Conservation (phyloP, 495 filamentous ascomycete genomes). For the Aspergillus panamensis region DNA sequence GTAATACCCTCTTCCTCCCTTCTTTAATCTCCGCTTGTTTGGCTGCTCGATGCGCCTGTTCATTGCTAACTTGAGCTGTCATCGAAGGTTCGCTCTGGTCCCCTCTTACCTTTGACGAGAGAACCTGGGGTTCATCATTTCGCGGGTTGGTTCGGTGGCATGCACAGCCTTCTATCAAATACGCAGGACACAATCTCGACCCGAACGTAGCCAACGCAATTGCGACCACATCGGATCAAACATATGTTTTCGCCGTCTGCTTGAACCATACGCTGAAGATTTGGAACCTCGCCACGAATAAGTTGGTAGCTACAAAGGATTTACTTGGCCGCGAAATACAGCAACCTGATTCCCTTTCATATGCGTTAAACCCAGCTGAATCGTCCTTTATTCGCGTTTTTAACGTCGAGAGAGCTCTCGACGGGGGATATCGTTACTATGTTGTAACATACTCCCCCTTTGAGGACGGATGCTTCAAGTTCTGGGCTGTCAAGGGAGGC, state of each 20-base stretch:
- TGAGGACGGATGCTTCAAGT: conserved; percentile 87
- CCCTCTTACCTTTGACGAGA: conserved; percentile 74
- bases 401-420: conserved; percentile 48
- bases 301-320: conserved; percentile 67
- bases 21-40: neutral
- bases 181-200: conserved; percentile 64
- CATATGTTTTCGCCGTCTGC: conserved; percentile 77
- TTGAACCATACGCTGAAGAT: conserved; percentile 82
- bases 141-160: conserved; percentile 69
- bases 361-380: conserved; percentile 73
- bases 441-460: conserved; percentile 84
- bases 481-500: conserved; percentile 75
- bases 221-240: conserved; percentile 58
- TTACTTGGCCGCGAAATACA: conserved; percentile 57
- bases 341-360: conserved; percentile 55
- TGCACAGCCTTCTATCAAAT: conserved; percentile 59
- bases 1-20: conserved; percentile 41
- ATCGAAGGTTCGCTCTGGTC: conserved; percentile 60
- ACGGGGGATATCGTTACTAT: conserved; percentile 62
- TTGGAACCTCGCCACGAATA: conserved; percentile 77
- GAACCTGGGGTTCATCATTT: conserved; percentile 70
- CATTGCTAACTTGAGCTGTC: conserved; percentile 12
- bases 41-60: neutral
- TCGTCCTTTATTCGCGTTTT: conserved; percentile 70
- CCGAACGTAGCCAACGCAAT: conserved; percentile 61